Base-by-base conservation (phyloP, 495 filamentous ascomycete species). In the Bathelium albidoporum region DNA sequence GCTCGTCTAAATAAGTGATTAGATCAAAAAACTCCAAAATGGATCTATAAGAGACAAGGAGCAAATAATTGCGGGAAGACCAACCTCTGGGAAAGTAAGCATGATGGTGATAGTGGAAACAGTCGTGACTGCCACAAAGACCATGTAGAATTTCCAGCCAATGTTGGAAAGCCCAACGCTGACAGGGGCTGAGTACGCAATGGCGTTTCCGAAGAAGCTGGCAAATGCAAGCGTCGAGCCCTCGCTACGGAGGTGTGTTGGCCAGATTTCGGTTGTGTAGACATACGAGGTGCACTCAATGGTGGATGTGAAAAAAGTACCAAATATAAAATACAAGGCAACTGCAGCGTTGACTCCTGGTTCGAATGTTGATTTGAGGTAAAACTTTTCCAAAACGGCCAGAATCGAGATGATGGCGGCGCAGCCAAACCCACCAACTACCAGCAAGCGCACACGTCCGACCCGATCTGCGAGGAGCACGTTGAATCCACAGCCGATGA, bases 201-300 rank as follows among this genome's bases (percentile, higher is more conserved):
- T 49, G 18, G 44, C 44, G 18, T 49, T 49, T 10, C 44, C 1
- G 20, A 49, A 80, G 64, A 77, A 77, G 16, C 74, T 75, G 31
- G 74, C 73, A 18, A 80, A 65, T 4, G 75, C 79, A 45, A 81
- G 71, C 20, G 76, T 79, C 68, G 80, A 76, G 11, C 81, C 79
- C 62, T 78, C 74, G 0, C 74, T 67, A 7, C 81, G 73, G 45
- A 82, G 75, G 60, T 79, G 74, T 0, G 76, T 82, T 0, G 81
- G 81, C 71, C 78, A 81, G 22, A 83, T 80, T 65, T 82, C 80
- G 1, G 77, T 72, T 18, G 78, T 66, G 59, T 81, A 82, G 20
- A 82, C 69, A 53, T 79, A 83, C 5, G 44, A 49, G 5, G 44
- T 49, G 18, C 44, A 49, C 18, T 49, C 44, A n/a, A 49, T 49